Conservation (phyloP, 2,329 filamentous ascomycete species). For the Paracamarosporium sp. region DNA sequence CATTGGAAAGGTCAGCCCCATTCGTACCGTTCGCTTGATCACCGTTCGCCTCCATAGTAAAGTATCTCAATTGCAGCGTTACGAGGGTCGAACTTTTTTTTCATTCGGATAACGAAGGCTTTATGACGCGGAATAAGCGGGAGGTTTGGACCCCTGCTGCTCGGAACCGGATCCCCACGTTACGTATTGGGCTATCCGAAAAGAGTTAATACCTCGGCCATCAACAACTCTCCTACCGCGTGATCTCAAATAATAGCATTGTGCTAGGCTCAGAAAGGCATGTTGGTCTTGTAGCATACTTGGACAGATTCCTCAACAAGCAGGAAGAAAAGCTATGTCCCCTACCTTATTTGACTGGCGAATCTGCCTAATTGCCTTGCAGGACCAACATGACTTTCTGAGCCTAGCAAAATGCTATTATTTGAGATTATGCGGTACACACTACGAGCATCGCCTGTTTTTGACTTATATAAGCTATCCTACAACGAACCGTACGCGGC, state of each 20-base stretch:
- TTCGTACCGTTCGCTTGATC: constrained; percentile 14
- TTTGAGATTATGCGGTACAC: too few relatives aligned
- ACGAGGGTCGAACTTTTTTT: neutral
- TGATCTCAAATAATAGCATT: too few relatives aligned
- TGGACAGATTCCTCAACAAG: too few relatives aligned
- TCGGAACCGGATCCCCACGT: constrained; percentile 13
- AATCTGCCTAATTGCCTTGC: too few relatives aligned
- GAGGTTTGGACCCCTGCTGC: neutral
- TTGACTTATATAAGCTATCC: neutral
- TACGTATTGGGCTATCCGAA: constrained; percentile 3
- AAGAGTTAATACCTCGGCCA: neutral
- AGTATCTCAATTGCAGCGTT: neutral
- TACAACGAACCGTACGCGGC: neutral
- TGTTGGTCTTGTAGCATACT: too few relatives aligned
- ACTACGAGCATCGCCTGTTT: neutral
- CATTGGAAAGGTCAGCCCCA: constrained; percentile 29
- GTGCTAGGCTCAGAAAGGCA: too few relatives aligned
- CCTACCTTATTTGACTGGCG: too few relatives aligned
- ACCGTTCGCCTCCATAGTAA: constrained; percentile 16
- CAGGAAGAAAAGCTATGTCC: too few relatives aligned
- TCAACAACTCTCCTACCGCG: neutral
- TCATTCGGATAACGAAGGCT: constrained; percentile 14
- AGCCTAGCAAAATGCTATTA: too few relatives aligned
- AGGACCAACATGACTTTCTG: too few relatives aligned
- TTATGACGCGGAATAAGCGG: constrained; percentile 11